phyloP scores from a whole-genome alignment of 176 grass and related monocot species.

The Puya raimondii region DNA sequence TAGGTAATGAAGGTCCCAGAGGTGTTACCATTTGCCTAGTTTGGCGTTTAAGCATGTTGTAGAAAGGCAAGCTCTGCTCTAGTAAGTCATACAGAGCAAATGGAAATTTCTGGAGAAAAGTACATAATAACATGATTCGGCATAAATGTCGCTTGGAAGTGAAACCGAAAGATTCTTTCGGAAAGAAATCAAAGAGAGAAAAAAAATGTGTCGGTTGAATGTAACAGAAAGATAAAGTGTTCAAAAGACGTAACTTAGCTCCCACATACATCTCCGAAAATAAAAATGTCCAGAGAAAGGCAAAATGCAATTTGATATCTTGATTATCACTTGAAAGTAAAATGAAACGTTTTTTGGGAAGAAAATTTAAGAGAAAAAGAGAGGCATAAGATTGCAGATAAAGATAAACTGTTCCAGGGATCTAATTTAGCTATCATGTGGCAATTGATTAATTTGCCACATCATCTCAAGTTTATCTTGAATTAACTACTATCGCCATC shows the following conservation, averaged over 20 bases:
- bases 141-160: no score
- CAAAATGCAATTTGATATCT: neutral
- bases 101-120: slow-evolving; percentile 66
- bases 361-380: neutral
- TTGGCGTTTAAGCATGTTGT: slow-evolving; percentile 73
- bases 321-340: neutral
- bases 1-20: slow-evolving; percentile 31
- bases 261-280: slow-evolving; percentile 1
- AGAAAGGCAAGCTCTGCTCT: slow-evolving; percentile 90
- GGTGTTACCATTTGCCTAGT: slow-evolving; percentile 38
- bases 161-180: no score
- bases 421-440: no score
- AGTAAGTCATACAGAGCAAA: slow-evolving; percentile 69
- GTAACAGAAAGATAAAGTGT: no score
- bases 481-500: no score
- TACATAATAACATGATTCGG: neutral
- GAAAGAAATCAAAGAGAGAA: no score
- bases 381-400: neutral
- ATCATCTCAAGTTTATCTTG: no score
- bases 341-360: neutral
- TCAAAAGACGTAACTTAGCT: no score
- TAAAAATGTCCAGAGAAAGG: slow-evolving; percentile 60
- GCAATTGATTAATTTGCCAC: no score
- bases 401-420: neutral
- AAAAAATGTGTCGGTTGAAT: no score